These are phyloP conservation scores for Hirsutella thompsonii DNA, from an alignment of 2,329 filamentous ascomycete species.

Conservation along the genomic window DNA sequence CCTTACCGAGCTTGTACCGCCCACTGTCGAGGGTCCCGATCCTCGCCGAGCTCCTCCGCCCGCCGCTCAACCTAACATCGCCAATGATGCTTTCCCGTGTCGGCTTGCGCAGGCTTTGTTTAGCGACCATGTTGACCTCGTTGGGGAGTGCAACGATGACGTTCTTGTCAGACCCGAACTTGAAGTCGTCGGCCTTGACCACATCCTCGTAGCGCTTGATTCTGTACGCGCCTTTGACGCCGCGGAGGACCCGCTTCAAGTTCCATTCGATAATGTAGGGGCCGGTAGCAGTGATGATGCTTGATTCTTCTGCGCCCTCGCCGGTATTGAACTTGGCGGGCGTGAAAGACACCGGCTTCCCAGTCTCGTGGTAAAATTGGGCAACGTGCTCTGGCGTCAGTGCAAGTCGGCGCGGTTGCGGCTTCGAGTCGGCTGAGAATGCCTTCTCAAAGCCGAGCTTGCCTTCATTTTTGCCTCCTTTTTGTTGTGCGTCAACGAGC, in stretches of 20 bases:
- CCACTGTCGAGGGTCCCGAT: slow-evolving; percentile 41
- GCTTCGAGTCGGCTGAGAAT: slow-evolving; percentile 86
- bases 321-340: slow-evolving; percentile 90
- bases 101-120: slow-evolving; percentile 70
- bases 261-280: slow-evolving; percentile 97
- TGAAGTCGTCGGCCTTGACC: slow-evolving; percentile 97
- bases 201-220: slow-evolving; percentile 95
- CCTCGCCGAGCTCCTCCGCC: slow-evolving; percentile 34
- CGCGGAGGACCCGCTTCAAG: slow-evolving; percentile 74
- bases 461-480: slow-evolving; percentile 88
- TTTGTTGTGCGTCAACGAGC: slow-evolving; percentile 82
- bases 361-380: slow-evolving; percentile 94
- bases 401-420: slow-evolving; percentile 79
- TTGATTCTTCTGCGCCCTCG: slow-evolving; percentile 68
- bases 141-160: slow-evolving; percentile 95
- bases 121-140: slow-evolving; percentile 95
- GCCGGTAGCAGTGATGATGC: slow-evolving; percentile 91
- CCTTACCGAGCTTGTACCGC: slow-evolving; percentile 61
- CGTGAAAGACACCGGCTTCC: slow-evolving; percentile 74
- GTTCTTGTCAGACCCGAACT: slow-evolving; percentile 93
- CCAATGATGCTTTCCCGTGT: slow-evolving; percentile 87
- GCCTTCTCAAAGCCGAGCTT: slow-evolving; percentile 95
- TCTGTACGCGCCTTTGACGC: slow-evolving; percentile 76
- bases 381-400: slow-evolving; percentile 87
- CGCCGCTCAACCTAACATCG: slow-evolving; percentile 34